phyloP scores from a whole-genome alignment of 2,329 filamentous ascomycete genomes.

The Diaporthe amygdali region DNA sequence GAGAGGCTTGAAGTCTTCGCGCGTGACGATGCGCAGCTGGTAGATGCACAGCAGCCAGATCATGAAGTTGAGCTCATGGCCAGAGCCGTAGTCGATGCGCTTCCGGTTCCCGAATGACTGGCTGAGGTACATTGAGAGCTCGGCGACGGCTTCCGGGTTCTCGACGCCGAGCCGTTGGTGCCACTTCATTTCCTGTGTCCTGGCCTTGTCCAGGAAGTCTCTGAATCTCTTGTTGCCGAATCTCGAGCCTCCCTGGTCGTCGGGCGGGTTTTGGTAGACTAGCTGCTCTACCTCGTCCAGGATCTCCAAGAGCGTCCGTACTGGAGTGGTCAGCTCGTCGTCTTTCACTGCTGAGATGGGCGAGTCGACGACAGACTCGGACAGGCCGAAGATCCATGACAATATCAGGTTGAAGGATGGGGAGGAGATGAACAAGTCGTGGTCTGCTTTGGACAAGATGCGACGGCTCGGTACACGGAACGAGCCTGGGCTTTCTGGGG shows the following conservation, averaged over 20 bases:
- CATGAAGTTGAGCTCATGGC: conserved; percentile 96
- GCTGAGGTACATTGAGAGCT: conserved; percentile 79
- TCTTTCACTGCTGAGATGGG: conserved; percentile 68
- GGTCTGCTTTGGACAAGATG: conserved; percentile 82
- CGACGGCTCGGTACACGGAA: conserved; percentile 75
- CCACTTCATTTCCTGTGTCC: conserved; percentile 63
- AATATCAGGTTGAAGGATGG: conserved; percentile 77
- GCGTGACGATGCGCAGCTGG: conserved; percentile 70
- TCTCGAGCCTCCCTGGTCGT: conserved; percentile 85
- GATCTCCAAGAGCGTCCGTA: conserved; percentile 71
- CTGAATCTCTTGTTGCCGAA: conserved; percentile 96
- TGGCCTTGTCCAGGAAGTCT: conserved; percentile 74
- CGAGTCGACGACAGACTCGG: conserved; percentile 77
- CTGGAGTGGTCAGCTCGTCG: conserved; percentile 59
- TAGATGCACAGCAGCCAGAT: conserved; percentile 96
- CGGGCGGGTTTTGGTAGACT: conserved; percentile 73
- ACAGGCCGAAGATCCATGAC: conserved; percentile 85
- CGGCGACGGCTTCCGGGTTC: conserved; percentile 61
- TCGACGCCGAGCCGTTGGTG: conserved; percentile 64
- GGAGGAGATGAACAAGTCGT: conserved; percentile 80
- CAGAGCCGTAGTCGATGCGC: conserved; percentile 95
- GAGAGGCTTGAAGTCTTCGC: conserved; percentile 72
- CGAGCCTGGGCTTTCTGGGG: conserved; percentile 61
- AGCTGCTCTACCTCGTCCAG: conserved; percentile 73
- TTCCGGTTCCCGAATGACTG: conserved; percentile 85